These are phyloP conservation scores for Didymella keratinophila DNA, from an alignment of 2,329 filamentous ascomycete species.

Conservation along the genomic window DNA sequence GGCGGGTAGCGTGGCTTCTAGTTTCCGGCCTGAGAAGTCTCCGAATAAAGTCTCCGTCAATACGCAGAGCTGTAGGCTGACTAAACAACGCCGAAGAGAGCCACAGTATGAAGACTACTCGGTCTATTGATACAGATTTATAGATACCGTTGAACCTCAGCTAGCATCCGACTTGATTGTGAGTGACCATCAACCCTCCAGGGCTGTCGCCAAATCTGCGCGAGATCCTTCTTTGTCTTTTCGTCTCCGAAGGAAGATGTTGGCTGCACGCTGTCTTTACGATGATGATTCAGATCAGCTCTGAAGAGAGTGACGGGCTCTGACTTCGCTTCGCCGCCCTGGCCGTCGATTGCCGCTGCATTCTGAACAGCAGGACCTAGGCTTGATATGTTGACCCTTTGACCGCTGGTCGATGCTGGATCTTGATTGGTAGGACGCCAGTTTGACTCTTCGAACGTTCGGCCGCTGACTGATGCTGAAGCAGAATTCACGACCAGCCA, in stretches of 20 bases:
- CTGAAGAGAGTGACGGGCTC: not conserved
- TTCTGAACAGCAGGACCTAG: not conserved
- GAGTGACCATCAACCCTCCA: not conserved
- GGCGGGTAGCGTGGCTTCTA: not conserved
- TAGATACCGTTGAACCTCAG: not conserved
- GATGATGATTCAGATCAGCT: not conserved
- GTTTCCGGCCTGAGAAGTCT: not conserved
- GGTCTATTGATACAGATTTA: not conserved
- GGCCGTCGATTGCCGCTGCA: no score
- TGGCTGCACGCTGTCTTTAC: not conserved
- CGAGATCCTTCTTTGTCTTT: not conserved
- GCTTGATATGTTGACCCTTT: not conserved
- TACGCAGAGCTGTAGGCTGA: not conserved
- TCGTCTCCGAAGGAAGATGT: not conserved
- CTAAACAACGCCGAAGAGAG: not conserved
- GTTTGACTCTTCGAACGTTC: not conserved
- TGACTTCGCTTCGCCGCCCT: not conserved
- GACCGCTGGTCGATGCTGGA: not conserved
- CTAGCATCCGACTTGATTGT: not conserved
- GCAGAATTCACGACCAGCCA: not conserved
- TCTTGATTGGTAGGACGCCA: not conserved
- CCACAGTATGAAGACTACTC: not conserved
- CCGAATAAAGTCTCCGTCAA: conserved; percentile 12
- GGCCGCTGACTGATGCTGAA: not conserved
- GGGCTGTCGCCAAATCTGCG: not conserved